Conservation (phyloP, 164 flowering plant species). For the Stephania japonica region DNA sequence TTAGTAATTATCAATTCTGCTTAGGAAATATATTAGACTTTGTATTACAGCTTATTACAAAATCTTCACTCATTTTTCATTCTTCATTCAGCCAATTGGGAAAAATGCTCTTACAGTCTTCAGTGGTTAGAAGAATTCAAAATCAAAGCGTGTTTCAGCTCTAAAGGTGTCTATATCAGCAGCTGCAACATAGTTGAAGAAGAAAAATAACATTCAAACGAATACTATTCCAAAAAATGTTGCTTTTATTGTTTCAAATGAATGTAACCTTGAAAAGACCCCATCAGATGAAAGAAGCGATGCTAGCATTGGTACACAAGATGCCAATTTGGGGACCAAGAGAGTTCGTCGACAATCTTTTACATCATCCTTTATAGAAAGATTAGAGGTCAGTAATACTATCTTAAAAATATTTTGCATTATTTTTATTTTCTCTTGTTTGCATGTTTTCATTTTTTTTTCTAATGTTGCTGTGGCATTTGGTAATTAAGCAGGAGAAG, state of each 20-base stretch:
- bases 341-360: conserved; percentile 60
- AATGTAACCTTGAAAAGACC: conserved; percentile 22
- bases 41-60: neutral
- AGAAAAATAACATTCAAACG: conserved; percentile 13
- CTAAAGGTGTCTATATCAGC: conserved; percentile 22
- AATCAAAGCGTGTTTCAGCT: conserved; percentile 24
- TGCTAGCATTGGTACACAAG: conserved; percentile 16
- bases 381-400: conserved; percentile 47
- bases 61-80: neutral
- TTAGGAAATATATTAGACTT: neutral
- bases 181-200: conserved; percentile 28
- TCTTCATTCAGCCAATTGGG: conserved; percentile 28
- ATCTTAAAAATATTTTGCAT: neutral
- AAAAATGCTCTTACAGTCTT: conserved; percentile 21
- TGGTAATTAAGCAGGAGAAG: conserved; percentile 32
- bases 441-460: too few species aligned
- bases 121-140: conserved; percentile 21
- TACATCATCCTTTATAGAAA: conserved; percentile 49
- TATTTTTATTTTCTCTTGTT: neutral
- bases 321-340: conserved; percentile 27
- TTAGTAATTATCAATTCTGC: neutral
- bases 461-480: too few species aligned
- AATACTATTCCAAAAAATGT: conserved; percentile 19
- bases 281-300: conserved; percentile 20
- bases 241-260: conserved; percentile 18